A percentile compares a stretch with the other conserved stretches of the same genome.
Evolutionary conservation across 768 basidiomycete species (phyloP).

Genomic region (Leccinum obscurum): DNA sequence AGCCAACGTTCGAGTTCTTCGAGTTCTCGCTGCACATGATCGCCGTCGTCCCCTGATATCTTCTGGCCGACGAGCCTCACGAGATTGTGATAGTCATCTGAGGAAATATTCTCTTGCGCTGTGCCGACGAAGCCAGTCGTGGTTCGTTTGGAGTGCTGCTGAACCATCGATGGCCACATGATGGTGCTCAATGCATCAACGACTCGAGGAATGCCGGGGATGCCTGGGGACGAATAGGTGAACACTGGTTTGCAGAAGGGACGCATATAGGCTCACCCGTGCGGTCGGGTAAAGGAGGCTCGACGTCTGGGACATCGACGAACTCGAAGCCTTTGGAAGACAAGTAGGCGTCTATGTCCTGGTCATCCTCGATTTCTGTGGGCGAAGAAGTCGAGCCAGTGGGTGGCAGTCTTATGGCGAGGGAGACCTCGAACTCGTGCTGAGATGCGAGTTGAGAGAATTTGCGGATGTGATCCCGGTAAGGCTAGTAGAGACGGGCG

Average conservation of each 20-base stretch:
- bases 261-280: conserved; percentile 14
- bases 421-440: conserved; percentile 66
- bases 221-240: conserved; percentile 33
- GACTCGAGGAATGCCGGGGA: conserved; percentile 63
- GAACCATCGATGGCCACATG: conserved; percentile 83
- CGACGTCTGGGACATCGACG: conserved; percentile 43
- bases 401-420: conserved; percentile 59
- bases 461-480: conserved; percentile 52
- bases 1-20: conserved; percentile 64
- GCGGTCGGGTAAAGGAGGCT: conserved; percentile 11
- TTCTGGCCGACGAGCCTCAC: conserved; percentile 21
- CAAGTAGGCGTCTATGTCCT: conserved; percentile 63
- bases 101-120: conserved; percentile 7
- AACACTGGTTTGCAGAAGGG: not conserved
- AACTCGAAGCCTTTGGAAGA: conserved; percentile 77
- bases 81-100: conserved; percentile 23
- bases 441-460: conserved; percentile 49
- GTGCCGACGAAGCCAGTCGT: not conserved
- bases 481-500: conserved; percentile 48
- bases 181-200: conserved; percentile 81
- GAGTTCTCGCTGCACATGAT: conserved; percentile 50
- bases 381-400: conserved; percentile 13
- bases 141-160: conserved; percentile 7
- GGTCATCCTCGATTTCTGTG: conserved; percentile 44
- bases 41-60: conserved; percentile 29